Evolutionary conservation across 1,284 basidiomycete species (phyloP), one percentile per base, ranked within the genome.

Genomic region (Leccinum griseonigrum): DNA sequence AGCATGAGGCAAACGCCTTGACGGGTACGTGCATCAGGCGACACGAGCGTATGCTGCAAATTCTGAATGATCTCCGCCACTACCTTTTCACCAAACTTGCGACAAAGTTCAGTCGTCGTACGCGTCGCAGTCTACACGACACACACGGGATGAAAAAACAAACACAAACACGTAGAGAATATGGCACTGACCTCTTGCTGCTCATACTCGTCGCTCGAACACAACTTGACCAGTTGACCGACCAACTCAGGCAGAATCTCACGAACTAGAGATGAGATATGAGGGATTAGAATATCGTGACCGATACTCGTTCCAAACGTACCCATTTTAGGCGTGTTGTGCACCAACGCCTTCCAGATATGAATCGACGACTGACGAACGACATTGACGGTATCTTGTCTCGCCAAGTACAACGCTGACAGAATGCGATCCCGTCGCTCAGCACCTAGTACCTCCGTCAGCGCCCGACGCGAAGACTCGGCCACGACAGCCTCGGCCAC

Each of bases 301-400:
- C 46, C 6, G 14, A 48, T 13, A 48, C 7, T 26, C 1, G 2
- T 26, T 26, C 18, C 22, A 26, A 48, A 48, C n/a, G 3, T 31
- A 91, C 91, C 88, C 68, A 92, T 93, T 61, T 88, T 81, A 9
- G 91, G 92, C 0, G 91, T 94, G 66, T 94, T 99, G 76, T 94
- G 87, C 29, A 99, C 96, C 65, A 99, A 82, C 1, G 94, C 96
- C 78, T 99, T 99, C 97, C 97, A 99, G 66, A 98, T 98, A 66
- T 97, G 95, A 60, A 97, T 87, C 0, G 97, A 94, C 3, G 94
- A 88, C 75, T 95, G 92, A 54, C 97, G 88, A 43, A 99, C 96
- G 52, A 90, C 85, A 56, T 87, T 88, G 68, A 98, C 93, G 29
- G 94, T 85, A 75, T 99, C 97, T 77, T 99, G 97, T 60, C 96